Evolutionary conservation across 257 asterid genomes (phyloP), one percentile per base, ranked within the genome.

Genomic region (Solanum sejunctum): DNA sequence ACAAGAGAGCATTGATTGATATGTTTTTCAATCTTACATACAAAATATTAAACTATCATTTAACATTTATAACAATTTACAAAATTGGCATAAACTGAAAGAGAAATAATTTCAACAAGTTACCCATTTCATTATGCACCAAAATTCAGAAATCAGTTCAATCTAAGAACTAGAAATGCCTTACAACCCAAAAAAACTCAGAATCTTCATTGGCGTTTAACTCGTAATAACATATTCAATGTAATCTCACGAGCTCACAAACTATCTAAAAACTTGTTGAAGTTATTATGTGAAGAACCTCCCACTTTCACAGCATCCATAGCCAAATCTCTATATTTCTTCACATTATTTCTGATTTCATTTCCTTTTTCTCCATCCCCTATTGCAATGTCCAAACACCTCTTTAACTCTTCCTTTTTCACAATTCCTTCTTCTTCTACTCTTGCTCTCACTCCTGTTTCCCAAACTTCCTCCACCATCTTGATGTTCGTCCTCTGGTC

Each of bases 401-500:
- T 88, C 80, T 72, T 75, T 6, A 92, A 87, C 90, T 93, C 97
- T 26, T 79, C 87, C 28, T 93, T 84, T 88, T 87, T 89, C 3
- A 89, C 93, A 21, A 72, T 36, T 54, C 91, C 92, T 57, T 69
- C 85, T 57, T 69, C 85, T 71, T 85, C 84, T 12, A 23, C 55
- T 39, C 61, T 79, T 57, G 91, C 96, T 13, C 93, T 87, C 8
- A 91, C 85, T 15, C 97, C 95, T 0, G 56, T 83, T 84, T 57
- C 73, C 97, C 97, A 93, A 71, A 87, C 92, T 18, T 92, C 93
- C 39, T 90, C 91, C 1, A 92, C 82, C 88, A 92, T 23, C 91
- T 92, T 93, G 1, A 93, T 92, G 58, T 91, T 93, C 1, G 94
- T 91, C 84, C 86, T 87, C 26, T 93, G 97, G 73, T 92, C 97